Base-by-base conservation (phyloP, 345 rosid genomes). In the Theobroma cacao region DNA sequence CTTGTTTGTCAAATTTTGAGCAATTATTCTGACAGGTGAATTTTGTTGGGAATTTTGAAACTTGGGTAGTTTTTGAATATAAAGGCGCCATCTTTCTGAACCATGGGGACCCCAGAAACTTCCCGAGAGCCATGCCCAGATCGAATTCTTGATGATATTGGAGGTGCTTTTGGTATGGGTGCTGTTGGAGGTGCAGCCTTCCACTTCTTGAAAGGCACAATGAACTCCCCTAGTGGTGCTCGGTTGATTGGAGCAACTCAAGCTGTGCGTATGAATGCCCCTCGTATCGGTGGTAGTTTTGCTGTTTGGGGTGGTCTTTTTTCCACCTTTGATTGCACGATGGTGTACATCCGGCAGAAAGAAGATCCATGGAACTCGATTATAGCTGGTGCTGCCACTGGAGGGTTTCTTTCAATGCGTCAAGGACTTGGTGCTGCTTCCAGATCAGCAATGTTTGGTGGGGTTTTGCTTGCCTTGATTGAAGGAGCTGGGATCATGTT, bases 401-500 rank as follows among this genome's bases (percentile, higher is more conserved):
- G 91, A 56, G 97, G 94, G 17, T 83, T 92, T 82, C 87, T 92
- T 13, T 83, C 93, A 0, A 85, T 92, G 88, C 86, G 93, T 20
- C 89, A 84, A 43, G 97, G 93, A 7, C 14, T 88, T 0, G 88
- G 78, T 41, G 78, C 90, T 17, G 92, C 94, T 48, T 85, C 92
- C 8, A 84, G 84, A 41, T 58, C 94, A 3, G 92, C 93, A 0
- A 2, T 81, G 38, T 78, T 84, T 30, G 92, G 88, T 34, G 97
- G 97, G 3, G 78, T 92, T 22, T 67, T 91, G 18, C 76, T 92
- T 65, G 97, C 90, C 59, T 77, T 90, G 85, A 92, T 92, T 20
- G 97, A 92, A 84, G 97, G 97, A 59, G 97, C 94, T 0, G 97
- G 97, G 41, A 92, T 92, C 2, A 86, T 85, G 91, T 82, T 92